A percentile compares a stretch with the other conserved stretches of the same genome.
phyloP scores from a whole-genome alignment of 495 filamentous ascomycete genomes.

The Aspergillus indologenus region DNA sequence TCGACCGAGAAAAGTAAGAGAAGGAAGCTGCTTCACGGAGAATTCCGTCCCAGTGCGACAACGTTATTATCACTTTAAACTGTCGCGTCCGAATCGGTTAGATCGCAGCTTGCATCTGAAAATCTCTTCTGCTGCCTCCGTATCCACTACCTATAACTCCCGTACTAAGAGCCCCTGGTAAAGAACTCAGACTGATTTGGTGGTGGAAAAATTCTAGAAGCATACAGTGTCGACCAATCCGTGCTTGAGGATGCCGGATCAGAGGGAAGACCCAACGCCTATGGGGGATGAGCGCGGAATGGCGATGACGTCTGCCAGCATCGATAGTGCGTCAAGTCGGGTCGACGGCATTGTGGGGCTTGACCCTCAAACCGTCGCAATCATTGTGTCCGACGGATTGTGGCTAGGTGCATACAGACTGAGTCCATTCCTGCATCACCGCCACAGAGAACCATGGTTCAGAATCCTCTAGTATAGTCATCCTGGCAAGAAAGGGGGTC shows the following conservation, averaged over 20 bases:
- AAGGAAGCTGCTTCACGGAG: neutral
- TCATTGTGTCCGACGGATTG: neutral
- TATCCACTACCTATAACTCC: neutral
- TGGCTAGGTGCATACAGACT: neutral
- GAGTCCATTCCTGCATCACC: neutral
- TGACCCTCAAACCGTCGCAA: neutral
- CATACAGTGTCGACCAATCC: neutral
- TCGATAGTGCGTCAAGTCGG: neutral
- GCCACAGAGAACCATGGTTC: neutral
- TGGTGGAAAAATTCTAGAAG: neutral
- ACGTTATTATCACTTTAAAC: neutral
- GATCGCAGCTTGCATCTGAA: neutral
- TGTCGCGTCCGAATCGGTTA: neutral
- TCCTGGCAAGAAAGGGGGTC: neutral
- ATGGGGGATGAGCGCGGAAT: neutral
- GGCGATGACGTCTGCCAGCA: neutral
- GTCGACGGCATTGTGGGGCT: neutral
- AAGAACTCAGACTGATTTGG: neutral
- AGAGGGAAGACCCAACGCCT: neutral
- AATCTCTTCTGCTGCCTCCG: neutral
- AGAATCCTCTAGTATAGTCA: neutral
- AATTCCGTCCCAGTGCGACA: neutral
- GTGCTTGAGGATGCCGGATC: neutral
- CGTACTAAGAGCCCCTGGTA: neutral
- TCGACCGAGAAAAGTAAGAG: neutral